These are phyloP conservation scores for Chlorencoelia australis DNA, from an alignment of 2,329 filamentous ascomycete species.

Conservation along the genomic window DNA sequence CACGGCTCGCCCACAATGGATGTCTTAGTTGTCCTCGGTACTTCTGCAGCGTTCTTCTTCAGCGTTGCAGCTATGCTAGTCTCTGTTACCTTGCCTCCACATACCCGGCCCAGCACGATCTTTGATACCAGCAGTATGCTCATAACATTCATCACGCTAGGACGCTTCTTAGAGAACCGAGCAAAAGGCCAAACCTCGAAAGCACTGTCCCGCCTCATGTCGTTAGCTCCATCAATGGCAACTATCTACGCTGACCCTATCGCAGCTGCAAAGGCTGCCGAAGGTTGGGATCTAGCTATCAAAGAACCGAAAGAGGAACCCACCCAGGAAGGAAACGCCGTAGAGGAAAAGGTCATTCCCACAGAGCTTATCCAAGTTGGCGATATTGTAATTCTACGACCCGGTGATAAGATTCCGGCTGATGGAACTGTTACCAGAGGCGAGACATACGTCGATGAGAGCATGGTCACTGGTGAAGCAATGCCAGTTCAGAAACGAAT, in stretches of 20 bases:
- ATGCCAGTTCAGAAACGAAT: conserved; percentile 88
- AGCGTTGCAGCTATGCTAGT: conserved; percentile 80
- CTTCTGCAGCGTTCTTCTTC: conserved; percentile 93
- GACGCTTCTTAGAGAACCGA: conserved; percentile 83
- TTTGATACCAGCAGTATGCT: conserved; percentile 99
- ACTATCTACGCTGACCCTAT: conserved; percentile 94
- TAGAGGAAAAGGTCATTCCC: conserved; percentile 78
- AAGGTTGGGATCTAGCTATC: conserved; percentile 53
- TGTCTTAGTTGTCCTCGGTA: conserved; percentile 86
- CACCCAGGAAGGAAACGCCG: conserved; percentile 44
- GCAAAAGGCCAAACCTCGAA: conserved; percentile 96
- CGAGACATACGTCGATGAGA: conserved; percentile 91
- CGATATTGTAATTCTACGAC: conserved; percentile 84
- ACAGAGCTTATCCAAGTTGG: conserved; percentile 91
- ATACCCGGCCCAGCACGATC: conserved; percentile 73
- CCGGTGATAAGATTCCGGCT: conserved; percentile 92
- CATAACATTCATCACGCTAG: conserved; percentile 87
- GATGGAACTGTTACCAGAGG: conserved; percentile 81
- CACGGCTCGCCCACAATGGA: conserved; percentile 96
- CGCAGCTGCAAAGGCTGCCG: conserved; percentile 80
- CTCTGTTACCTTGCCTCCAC: conserved; percentile 63
- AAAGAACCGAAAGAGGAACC: conserved; percentile 36
- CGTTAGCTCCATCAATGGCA: conserved; percentile 88
- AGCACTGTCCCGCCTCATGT: conserved; percentile 90
- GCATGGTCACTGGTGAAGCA: conserved; percentile 96